Conservation (phyloP, 257 asterid genomes). For the Paulownia fortunei region DNA sequence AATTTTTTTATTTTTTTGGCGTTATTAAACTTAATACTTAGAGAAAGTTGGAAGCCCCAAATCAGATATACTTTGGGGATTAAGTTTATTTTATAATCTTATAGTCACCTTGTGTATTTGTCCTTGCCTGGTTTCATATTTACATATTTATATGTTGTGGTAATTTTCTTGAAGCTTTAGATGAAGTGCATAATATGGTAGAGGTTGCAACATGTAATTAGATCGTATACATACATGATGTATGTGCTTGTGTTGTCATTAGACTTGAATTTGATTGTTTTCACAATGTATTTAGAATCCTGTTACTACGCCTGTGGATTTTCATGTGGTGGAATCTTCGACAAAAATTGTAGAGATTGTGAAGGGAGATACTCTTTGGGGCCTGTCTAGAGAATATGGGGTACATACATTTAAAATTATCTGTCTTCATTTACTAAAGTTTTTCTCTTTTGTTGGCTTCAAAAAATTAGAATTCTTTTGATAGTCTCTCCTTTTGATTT, state of each 20-base stretch:
- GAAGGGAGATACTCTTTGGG: conserved; percentile 53
- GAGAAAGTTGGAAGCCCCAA: no score
- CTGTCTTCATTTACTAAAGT: background rate
- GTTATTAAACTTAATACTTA: background rate
- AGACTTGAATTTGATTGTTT: background rate
- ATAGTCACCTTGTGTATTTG: background rate
- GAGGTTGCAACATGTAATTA: background rate
- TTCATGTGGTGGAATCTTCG: conserved; percentile 24
- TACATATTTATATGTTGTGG: no score
- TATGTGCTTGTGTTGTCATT: background rate
- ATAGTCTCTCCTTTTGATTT: background rate
- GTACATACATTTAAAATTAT: background rate
- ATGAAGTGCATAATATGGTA: background rate
- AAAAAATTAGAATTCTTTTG: background rate
- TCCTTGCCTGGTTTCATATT: no score
- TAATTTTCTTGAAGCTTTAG: background rate
- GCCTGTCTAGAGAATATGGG: conserved; percentile 48
- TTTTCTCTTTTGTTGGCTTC: background rate
- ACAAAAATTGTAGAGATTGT: conserved; percentile 40
- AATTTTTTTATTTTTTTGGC: background rate
- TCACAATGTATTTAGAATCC: conserved; percentile 28
- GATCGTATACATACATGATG: background rate
- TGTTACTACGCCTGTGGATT: conserved; percentile 23
- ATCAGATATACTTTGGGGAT: no score
- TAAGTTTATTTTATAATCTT: background rate